Evolutionary conservation across 2,329 filamentous ascomycete species (phyloP).

Genomic region (Fusarium sp.): DNA sequence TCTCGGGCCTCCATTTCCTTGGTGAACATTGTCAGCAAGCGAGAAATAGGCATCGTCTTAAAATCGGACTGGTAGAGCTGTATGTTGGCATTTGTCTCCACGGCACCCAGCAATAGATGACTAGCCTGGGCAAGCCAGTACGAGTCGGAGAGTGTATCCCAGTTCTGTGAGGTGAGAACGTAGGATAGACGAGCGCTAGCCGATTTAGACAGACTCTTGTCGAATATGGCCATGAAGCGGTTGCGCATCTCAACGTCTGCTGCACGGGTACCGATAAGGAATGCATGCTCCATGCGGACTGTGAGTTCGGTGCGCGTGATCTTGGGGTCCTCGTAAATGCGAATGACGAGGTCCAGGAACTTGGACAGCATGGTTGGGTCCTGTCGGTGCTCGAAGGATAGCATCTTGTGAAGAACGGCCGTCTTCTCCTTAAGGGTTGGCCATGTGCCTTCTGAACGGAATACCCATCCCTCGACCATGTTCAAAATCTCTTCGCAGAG

Average conservation of each 20-base stretch:
- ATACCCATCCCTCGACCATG: slow-evolving; percentile 97
- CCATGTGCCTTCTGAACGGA: slow-evolving; percentile 93
- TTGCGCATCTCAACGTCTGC: slow-evolving; percentile 97
- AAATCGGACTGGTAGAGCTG: slow-evolving; percentile 88
- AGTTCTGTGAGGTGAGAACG: slow-evolving; percentile 91
- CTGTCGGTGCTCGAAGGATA: slow-evolving; percentile 87
- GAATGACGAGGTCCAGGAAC: slow-evolving; percentile 94
- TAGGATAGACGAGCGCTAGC: slow-evolving; percentile 90
- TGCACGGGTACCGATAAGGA: slow-evolving; percentile 92
- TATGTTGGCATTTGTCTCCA: slow-evolving; percentile 84
- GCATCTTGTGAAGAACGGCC: slow-evolving; percentile 98
- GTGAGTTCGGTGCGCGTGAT: slow-evolving; percentile 95
- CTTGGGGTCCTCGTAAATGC: slow-evolving; percentile 97
- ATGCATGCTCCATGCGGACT: slow-evolving; percentile 96
- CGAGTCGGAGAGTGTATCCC: slow-evolving; percentile 93
- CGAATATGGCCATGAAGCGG: slow-evolving; percentile 95
- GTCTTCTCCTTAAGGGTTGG: slow-evolving; percentile 99
- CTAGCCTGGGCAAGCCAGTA: slow-evolving; percentile 98
- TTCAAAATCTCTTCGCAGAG: slow-evolving; percentile 92
- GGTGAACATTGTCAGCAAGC: slow-evolving; percentile 77
- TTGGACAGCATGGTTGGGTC: slow-evolving; percentile 89
- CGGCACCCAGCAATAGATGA: slow-evolving; percentile 88
- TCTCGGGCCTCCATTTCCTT: slow-evolving; percentile 78
- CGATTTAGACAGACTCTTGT: slow-evolving; percentile 91
- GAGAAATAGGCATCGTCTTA: slow-evolving; percentile 77